phyloP scores from a whole-genome alignment of 148 eudicot genomes.

The Chenopodium suecicum region DNA sequence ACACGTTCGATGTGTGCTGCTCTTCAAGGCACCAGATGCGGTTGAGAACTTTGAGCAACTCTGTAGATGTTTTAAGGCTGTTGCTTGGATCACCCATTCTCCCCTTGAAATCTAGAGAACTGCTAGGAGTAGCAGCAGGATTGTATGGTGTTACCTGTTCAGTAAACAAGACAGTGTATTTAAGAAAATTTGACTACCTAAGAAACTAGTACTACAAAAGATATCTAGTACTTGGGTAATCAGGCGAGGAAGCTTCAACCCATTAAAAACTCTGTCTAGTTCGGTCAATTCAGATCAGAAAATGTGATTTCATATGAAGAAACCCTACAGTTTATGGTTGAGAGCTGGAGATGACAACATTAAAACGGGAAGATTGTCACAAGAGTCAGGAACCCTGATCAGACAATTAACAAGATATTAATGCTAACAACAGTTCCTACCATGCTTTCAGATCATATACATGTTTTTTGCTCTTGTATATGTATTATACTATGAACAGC shows the following conservation, averaged over 20 bases:
- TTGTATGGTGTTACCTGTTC: conserved; percentile 64
- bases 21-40: conserved; percentile 91
- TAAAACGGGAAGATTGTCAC: not conserved
- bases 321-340: not conserved
- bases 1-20: conserved; percentile 57
- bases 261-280: not conserved
- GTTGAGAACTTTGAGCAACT: conserved; percentile 72
- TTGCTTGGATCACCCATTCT: conserved; percentile 42
- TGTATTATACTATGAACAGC: not conserved
- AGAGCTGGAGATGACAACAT: not conserved
- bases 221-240: not conserved
- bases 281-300: not conserved
- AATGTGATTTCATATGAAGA: not conserved
- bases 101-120: conserved; percentile 54
- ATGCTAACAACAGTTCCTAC: not conserved
- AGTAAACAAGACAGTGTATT: conserved; percentile 6
- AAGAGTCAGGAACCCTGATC: not conserved
- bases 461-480: not conserved
- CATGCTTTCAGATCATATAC: not conserved
- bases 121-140: conserved; percentile 46
- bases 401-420: not conserved
- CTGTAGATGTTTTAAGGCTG: conserved; percentile 72
- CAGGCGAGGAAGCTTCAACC: too few relatives aligned
- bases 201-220: not conserved
- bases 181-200: not conserved